These are phyloP conservation scores for Leucocoprinus leucothites DNA, from an alignment of 768 basidiomycete genomes.

Conservation along the genomic window DNA sequence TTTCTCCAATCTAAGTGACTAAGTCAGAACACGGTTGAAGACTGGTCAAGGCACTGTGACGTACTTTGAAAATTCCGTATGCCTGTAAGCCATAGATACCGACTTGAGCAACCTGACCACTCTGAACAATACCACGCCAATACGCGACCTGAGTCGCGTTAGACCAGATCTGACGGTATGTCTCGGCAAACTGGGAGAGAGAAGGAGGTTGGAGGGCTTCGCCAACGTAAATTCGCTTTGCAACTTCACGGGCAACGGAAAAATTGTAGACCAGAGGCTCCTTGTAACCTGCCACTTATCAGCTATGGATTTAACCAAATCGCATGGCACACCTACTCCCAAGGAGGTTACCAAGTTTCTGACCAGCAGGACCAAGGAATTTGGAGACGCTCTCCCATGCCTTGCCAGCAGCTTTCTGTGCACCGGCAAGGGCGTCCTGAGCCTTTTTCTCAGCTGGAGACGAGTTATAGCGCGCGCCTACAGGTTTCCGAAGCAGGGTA, in stretches of 20 bases:
- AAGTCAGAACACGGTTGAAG: too few relatives aligned
- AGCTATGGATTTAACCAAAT: neutral
- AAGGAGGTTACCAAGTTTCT: constrained; percentile 56
- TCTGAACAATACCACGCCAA: constrained; percentile 56
- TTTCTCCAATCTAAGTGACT: constrained; percentile 77
- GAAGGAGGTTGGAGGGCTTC: constrained; percentile 75
- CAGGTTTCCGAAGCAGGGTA: constrained; percentile 24
- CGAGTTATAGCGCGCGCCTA: constrained; percentile 38
- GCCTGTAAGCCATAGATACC: constrained; percentile 81
- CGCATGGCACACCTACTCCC: constrained; percentile 29
- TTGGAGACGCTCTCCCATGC: constrained; percentile 48
- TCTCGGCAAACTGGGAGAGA: constrained; percentile 46
- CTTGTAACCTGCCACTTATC: constrained; percentile 51
- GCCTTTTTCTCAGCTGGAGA: constrained; percentile 60
- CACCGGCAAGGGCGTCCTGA: constrained; percentile 58
- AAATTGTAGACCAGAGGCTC: constrained; percentile 79
- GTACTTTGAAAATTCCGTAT: constrained; percentile 85
- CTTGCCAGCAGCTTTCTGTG: constrained; percentile 55
- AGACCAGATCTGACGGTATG: constrained; percentile 64
- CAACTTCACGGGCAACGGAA: constrained; percentile 68
- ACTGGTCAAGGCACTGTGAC: too few relatives aligned
- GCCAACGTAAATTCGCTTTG: constrained; percentile 70
- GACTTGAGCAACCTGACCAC: constrained; percentile 65
- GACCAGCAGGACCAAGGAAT: constrained; percentile 42
- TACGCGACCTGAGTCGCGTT: constrained; percentile 56